Evolutionary conservation across 768 basidiomycete genomes (phyloP), one percentile per base, ranked within the genome.

Genomic region (Amanita brunnescens): DNA sequence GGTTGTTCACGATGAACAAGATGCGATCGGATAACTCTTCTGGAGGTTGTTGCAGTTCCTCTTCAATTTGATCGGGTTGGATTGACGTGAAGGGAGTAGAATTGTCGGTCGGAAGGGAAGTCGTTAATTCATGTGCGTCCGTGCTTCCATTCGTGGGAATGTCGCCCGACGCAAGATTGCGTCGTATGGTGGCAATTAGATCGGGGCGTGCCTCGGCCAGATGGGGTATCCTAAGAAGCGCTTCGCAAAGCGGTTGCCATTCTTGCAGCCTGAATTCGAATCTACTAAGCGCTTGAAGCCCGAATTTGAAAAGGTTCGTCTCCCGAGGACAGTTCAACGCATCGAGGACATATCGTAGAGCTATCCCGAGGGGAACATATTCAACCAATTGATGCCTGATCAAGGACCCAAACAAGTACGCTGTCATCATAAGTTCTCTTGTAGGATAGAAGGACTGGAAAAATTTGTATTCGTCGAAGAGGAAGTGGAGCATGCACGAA

Each of bases 381-480:
- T 98, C 91, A 60, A 99, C 84, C 45, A 99, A 79, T 59, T 91
- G 84, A 62, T 87, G 82, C 58, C 96, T 90, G 58, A 99, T 96
- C 60, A 99, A 79, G 26, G 92, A 93, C 30, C 96, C 96, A 56
- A 98, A 98, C 24, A 99, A 79, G 62, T 91, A 87, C 42, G 90
- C 96, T 6, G 96, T 98, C 83, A 98, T 92, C 47, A 85, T 83
- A 41, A 98, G 77, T 70, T 98, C 93, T 57, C 93, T 87, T 34
- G 88, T 76, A 21, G 96, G 96, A 61, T 92, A 92, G 68, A 87
- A 96, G 35, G 88, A 87, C 63, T 95, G 91, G 81, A 98, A 96
- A 76, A 97, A 99, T 62, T 93, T 94, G 81, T 96, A 96, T 70
- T 99, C 96, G 80, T 98, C 96, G 69, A 99, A 97, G 39, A 99